A percentile compares a stretch with the other conserved stretches of the same genome.
phyloP scores from a whole-genome alignment of 192 early-diverging fungal genomes.

The Coemansia sp. region DNA sequence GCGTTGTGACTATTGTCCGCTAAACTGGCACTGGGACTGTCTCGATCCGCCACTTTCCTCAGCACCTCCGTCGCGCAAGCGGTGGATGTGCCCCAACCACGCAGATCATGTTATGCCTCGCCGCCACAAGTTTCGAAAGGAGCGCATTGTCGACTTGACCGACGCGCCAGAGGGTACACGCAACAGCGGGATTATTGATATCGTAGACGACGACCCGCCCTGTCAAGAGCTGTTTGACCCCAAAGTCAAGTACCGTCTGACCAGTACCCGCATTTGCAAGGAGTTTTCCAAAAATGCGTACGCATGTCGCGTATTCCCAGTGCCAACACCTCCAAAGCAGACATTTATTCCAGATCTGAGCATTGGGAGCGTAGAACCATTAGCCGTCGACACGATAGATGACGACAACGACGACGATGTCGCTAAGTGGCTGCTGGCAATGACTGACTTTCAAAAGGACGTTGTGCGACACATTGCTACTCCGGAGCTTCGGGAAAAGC shows the following conservation, averaged over 20 bases:
- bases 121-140: slow-evolving; percentile 52
- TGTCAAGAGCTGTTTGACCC: slow-evolving; percentile 46
- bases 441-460: slow-evolving; percentile 47
- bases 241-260: slow-evolving; percentile 44
- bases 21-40: slow-evolving; percentile 58
- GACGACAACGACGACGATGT: neutral
- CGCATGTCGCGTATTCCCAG: neutral
- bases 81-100: slow-evolving; percentile 59
- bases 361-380: neutral
- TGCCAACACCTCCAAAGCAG: neutral
- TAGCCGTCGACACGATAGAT: neutral
- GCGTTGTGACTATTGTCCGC: slow-evolving; percentile 54
- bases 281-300: slow-evolving; percentile 28
- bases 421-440: slow-evolving; percentile 44
- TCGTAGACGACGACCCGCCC: slow-evolving; percentile 53
- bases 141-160: slow-evolving; percentile 46
- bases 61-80: slow-evolving; percentile 38
- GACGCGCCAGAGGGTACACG: slow-evolving; percentile 25
- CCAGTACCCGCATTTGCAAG: slow-evolving; percentile 32
- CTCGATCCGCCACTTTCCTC: slow-evolving; percentile 52
- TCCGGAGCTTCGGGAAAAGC: neutral
- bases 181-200: slow-evolving; percentile 50
- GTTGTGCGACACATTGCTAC: slow-evolving; percentile 33
- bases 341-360: neutral
- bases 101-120: slow-evolving; percentile 49